phyloP scores from a whole-genome alignment of 75 land plant species.

The Cupressus sempervirens region DNA sequence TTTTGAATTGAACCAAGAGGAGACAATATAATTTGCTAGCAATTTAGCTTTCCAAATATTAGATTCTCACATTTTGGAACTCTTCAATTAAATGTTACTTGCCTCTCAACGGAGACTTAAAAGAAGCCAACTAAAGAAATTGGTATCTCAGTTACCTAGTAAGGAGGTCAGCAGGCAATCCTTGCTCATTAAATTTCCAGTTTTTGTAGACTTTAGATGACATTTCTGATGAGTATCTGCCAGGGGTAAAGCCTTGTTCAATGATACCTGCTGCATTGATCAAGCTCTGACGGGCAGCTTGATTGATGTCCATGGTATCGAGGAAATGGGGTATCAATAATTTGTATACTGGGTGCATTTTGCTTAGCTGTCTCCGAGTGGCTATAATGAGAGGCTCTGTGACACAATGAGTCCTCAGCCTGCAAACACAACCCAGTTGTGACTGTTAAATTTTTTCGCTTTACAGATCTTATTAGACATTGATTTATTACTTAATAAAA shows the following conservation, averaged over 20 bases:
- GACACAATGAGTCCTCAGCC: constrained; percentile 27
- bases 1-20: background rate
- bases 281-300: constrained; percentile 24
- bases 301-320: constrained; percentile 34
- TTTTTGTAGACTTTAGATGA: constrained; percentile 27
- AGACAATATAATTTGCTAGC: background rate
- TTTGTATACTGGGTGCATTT: constrained; percentile 27
- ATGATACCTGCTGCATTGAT: constrained; percentile 27
- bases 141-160: constrained; percentile 18
- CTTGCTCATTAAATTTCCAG: constrained; percentile 9
- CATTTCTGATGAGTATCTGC: constrained; percentile 28
- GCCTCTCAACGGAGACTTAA: too few species aligned
- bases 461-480: too few species aligned
- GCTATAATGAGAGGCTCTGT: constrained; percentile 19
- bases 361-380: constrained; percentile 30
- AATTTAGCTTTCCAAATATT: background rate
- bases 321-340: constrained; percentile 27
- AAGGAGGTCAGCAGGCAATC: constrained; percentile 31
- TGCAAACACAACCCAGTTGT: constrained; percentile 22
- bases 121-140: too few species aligned
- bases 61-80: too few species aligned
- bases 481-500: too few species aligned
- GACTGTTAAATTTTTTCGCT: background rate
- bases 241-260: constrained; percentile 7
- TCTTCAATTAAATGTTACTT: background rate